A percentile compares a stretch with the other conserved stretches of the same genome.
These are phyloP conservation scores for Amaranthus palmeri DNA, from an alignment of 148 eudicot species.

Conservation along the genomic window DNA sequence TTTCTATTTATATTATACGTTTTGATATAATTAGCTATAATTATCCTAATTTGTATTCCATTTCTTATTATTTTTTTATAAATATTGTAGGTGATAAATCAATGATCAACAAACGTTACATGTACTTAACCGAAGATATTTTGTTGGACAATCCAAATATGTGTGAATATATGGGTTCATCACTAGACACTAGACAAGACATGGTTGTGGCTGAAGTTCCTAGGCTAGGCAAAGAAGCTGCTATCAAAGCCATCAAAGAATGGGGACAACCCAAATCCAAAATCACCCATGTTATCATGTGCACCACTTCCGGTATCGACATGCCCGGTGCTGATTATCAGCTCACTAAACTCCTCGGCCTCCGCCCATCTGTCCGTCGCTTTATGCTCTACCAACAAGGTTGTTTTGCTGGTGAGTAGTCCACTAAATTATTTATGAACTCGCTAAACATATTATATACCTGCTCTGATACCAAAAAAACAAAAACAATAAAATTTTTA, in stretches of 20 bases:
- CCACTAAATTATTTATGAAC: constrained; percentile 32
- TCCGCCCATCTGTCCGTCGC: constrained; percentile 41
- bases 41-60: no score
- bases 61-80: not conserved
- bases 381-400: constrained; percentile 53
- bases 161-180: constrained; percentile 33
- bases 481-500: no score
- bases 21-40: no score
- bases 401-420: constrained; percentile 26
- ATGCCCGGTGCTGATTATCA: constrained; percentile 59
- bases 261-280: constrained; percentile 52
- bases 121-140: constrained; percentile 39
- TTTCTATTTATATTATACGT: no score
- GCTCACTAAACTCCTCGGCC: constrained; percentile 48
- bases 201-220: constrained; percentile 45
- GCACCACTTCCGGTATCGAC: constrained; percentile 51
- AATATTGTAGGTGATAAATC: constrained; percentile 35
- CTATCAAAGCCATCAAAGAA: constrained; percentile 42
- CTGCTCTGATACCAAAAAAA: constrained; percentile 18
- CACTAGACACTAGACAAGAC: constrained; percentile 39
- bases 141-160: constrained; percentile 33
- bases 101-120: constrained; percentile 39
- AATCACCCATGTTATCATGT: constrained; percentile 45
- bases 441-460: constrained; percentile 26
- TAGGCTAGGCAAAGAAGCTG: constrained; percentile 43